Evolutionary conservation across 148 eudicot species (phyloP), one percentile per base, ranked within the genome.

Genomic region (Euryodendron excelsum): DNA sequence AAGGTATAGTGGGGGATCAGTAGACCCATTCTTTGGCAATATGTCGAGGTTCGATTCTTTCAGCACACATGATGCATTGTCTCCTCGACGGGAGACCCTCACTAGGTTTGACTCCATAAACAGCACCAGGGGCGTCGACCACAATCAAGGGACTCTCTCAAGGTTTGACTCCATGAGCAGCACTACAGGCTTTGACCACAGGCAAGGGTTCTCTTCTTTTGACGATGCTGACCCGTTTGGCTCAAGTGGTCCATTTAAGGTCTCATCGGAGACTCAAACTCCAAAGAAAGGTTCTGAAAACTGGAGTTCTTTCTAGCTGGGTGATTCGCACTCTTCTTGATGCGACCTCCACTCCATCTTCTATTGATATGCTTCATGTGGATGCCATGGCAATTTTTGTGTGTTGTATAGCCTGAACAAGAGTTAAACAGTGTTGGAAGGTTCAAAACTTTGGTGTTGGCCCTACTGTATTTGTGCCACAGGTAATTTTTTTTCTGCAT

Each of bases 181-280:
- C 82, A 85, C 85, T 69, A 74, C 70, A 72, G 90, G 91, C 45
- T 87, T 92, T 79, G 97, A 86, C 12, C 87, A 82, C 31, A 82
- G 85, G 64, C 87, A 86, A 45, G 94, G 93, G 69, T 92, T 86
- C 84, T 88, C 89, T 64, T 90, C 94, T n/a, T 95, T 95, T 60
- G 99, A 93, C 18, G 97, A 95, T 72, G 77, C 85, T 4, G 97
- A 93, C 63, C 99, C 98, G 12, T 95, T 95, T 76, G 99, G 99
- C 20, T 95, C 99, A 0, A 87, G 88, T 62, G 99, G 94, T 53
- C 94, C 96, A 6, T 95, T 93, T 83, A 90, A 89, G 84, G 94
- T 91, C 66, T 90, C 97, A 11, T 75, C 90, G 0, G 93, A 84
- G 33, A 81, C 80, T 77, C 81, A 90, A 87, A 89, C 88, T 31